phyloP scores from a whole-genome alignment of 176 grass and related monocot species.

The Triticum dicoccoides region DNA sequence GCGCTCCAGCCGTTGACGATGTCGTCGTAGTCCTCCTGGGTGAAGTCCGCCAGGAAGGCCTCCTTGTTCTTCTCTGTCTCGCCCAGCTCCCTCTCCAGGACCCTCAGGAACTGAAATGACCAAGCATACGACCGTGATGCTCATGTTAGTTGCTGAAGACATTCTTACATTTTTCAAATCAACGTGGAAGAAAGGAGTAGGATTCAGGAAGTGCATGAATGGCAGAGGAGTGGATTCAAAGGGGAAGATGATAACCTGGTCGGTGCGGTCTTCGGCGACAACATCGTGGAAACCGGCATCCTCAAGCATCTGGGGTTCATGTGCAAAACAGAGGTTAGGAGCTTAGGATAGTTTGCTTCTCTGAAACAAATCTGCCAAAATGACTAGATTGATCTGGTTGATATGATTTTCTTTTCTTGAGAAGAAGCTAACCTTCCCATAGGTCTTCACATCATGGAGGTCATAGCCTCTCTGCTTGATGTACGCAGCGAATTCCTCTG shows the following conservation, averaged over 20 bases:
- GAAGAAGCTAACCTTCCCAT: conserved; percentile 66
- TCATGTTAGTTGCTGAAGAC: not conserved
- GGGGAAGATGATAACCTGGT: conserved; percentile 53
- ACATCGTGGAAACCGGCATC: conserved; percentile 76
- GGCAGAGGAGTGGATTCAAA: not conserved
- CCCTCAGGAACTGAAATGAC: conserved; percentile 57
- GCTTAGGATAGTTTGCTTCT: not conserved
- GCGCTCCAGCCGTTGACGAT: conserved; percentile 88
- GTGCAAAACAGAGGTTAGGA: conserved; percentile 6
- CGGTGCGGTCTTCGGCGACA: conserved; percentile 75
- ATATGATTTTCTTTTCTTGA: not conserved
- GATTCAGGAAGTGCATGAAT: not conserved
- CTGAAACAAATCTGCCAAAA: not conserved
- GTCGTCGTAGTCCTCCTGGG: conserved; percentile 85
- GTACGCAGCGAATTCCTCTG: conserved; percentile 75
- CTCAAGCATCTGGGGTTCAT: conserved; percentile 66
- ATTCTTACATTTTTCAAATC: no score
- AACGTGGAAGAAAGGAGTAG: no score
- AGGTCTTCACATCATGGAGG: conserved; percentile 88
- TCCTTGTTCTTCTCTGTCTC: conserved; percentile 76
- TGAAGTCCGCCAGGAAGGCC: conserved; percentile 72
- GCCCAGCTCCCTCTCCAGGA: conserved; percentile 74
- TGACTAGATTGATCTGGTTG: not conserved
- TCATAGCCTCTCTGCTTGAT: conserved; percentile 89
- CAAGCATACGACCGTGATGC: not conserved